Percentiles rank a stretch among this genome's conserved stretches.
These are phyloP conservation scores for Sesbania bispinosa DNA, from an alignment of 306 rosid genomes.

Conservation along the genomic window DNA sequence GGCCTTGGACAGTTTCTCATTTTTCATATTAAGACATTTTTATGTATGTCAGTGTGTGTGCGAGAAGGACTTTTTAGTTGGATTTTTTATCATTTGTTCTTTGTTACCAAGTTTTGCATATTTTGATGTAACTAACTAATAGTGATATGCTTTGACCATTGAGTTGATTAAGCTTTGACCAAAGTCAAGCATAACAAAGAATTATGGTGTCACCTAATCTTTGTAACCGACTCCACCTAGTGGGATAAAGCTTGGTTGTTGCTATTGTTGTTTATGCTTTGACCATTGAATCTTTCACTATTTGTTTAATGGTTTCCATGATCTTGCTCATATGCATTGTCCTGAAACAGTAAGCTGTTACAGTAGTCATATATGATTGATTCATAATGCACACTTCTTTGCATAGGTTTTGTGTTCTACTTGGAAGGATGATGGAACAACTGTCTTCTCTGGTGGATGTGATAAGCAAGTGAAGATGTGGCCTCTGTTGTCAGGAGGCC, in stretches of 20 bases:
- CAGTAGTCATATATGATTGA: neutral
- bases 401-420: constrained; percentile 77
- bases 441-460: constrained; percentile 95
- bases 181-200: no score
- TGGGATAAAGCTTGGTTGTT: no score
- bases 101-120: neutral
- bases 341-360: neutral
- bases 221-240: no score
- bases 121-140: neutral
- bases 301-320: no score
- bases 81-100: neutral
- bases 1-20: neutral
- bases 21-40: neutral
- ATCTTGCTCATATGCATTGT: neutral
- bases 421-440: constrained; percentile 94
- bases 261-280: no score
- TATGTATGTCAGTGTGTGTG: neutral
- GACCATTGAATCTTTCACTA: neutral
- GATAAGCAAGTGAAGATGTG: constrained; percentile 98
- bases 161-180: constrained; percentile 4
- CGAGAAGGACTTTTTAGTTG: neutral
- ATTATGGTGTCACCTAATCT: no score
- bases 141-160: neutral
- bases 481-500: constrained; percentile 80
- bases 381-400: neutral